These are phyloP conservation scores for Millerozyma acaciae DNA, from an alignment of 805 yeast genomes.

Conservation along the genomic window DNA sequence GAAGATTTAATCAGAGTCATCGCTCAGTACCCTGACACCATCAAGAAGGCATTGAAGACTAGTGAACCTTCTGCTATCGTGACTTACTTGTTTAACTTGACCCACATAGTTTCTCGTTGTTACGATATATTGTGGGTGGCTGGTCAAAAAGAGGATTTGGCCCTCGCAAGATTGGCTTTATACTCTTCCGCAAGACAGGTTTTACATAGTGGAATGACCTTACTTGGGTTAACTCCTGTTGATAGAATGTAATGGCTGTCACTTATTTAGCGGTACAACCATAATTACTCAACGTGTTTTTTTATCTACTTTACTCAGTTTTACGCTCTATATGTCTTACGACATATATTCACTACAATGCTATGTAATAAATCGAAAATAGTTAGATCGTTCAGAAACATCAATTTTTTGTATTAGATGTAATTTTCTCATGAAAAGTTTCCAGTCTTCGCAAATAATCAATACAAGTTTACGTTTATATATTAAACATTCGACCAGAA, in stretches of 20 bases:
- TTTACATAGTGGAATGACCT: slow-evolving; percentile 79
- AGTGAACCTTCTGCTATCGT: slow-evolving; percentile 92
- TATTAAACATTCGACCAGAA: too few species aligned
- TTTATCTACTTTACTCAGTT: too few species aligned
- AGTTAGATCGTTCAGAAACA: too few species aligned
- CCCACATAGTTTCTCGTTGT: slow-evolving; percentile 94
- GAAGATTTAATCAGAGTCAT: slow-evolving; percentile 67
- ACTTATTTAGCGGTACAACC: too few species aligned
- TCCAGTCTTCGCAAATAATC: too few species aligned
- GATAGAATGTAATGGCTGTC: slow-evolving; percentile 76
- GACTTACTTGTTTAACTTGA: slow-evolving; percentile 84
- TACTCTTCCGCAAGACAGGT: slow-evolving; percentile 89
- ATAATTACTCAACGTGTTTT: too few species aligned
- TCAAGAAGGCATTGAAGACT: slow-evolving; percentile 77
- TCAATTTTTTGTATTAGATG: too few species aligned
- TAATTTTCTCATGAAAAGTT: too few species aligned
- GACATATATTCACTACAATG: too few species aligned
- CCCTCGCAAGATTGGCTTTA: slow-evolving; percentile 87
- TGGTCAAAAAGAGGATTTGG: slow-evolving; percentile 85
- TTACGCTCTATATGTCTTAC: too few species aligned
- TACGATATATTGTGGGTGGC: slow-evolving; percentile 96
- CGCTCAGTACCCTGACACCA: slow-evolving; percentile 87
- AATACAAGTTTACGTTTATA: too few species aligned
- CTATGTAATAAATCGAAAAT: too few species aligned
- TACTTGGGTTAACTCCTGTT: slow-evolving; percentile 95